These are phyloP conservation scores for Lachnellula subtilissima DNA, from an alignment of 2,329 filamentous ascomycete species.

Conservation along the genomic window DNA sequence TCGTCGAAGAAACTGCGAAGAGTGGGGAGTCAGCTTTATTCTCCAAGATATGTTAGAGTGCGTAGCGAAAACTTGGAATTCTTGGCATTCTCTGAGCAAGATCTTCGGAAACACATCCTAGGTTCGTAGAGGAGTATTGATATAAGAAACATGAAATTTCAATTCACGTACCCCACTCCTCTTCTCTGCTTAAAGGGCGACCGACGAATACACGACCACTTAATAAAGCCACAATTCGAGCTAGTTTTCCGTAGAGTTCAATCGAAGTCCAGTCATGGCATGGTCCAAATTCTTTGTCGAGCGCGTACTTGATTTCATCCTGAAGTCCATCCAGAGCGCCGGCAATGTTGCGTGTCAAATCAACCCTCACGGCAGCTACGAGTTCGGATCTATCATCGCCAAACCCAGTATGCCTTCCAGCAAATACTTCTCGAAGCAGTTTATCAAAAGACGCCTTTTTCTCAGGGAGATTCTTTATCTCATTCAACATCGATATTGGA, in stretches of 20 bases:
- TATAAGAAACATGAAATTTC: background rate
- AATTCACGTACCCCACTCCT: slow-evolving; percentile 19
- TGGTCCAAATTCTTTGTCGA: slow-evolving; percentile 21
- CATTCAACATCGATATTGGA: slow-evolving; percentile 19
- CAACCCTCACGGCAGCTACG: slow-evolving; percentile 17
- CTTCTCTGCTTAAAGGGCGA: slow-evolving; percentile 19
- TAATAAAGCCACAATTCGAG: slow-evolving; percentile 36
- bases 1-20: too few relatives aligned
- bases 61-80: too few relatives aligned
- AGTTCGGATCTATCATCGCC: slow-evolving; percentile 12
- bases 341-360: slow-evolving; percentile 23
- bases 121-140: too few relatives aligned
- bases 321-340: slow-evolving; percentile 16
- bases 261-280: slow-evolving; percentile 33
- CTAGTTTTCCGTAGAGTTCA: slow-evolving; percentile 30
- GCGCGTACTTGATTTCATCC: slow-evolving; percentile 22
- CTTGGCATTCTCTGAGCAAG: too few relatives aligned
- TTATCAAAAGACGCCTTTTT: slow-evolving; percentile 20
- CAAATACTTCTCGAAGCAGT: slow-evolving; percentile 11
- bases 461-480: slow-evolving; percentile 22
- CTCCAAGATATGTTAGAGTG: too few relatives aligned
- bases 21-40: too few relatives aligned
- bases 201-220: slow-evolving; percentile 32
- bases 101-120: too few relatives aligned
- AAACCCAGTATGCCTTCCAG: slow-evolving; percentile 19